These are phyloP conservation scores for Avena atlantica DNA, from an alignment of 176 grass and related monocot species.

Conservation along the genomic window DNA sequence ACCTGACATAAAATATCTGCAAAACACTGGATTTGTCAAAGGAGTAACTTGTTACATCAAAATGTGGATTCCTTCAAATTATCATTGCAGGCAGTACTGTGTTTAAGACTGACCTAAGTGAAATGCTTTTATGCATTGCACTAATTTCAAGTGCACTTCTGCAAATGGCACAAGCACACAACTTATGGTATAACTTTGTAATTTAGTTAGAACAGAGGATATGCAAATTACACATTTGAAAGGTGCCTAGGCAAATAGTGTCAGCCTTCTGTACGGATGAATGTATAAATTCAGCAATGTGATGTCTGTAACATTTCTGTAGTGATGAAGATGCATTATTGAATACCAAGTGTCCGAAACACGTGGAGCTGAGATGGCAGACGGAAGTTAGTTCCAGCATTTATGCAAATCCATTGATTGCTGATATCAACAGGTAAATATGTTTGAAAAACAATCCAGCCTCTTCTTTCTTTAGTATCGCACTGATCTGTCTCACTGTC, in stretches of 20 bases:
- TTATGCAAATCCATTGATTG: constrained; percentile 88
- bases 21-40: constrained; percentile 8
- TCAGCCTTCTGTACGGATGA: background rate
- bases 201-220: constrained; percentile 26
- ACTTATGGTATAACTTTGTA: constrained; percentile 19
- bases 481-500: constrained; percentile 13
- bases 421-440: constrained; percentile 96
- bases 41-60: constrained; percentile 20
- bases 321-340: constrained; percentile 94
- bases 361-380: constrained; percentile 95
- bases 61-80: constrained; percentile 10
- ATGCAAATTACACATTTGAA: constrained; percentile 25
- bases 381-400: constrained; percentile 99
- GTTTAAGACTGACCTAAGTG: constrained; percentile 5
- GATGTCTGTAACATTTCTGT: constrained; percentile 27
- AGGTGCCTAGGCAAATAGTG: constrained; percentile 21
- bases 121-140: constrained; percentile 8
- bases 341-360: constrained; percentile 77
- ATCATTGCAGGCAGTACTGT: background rate
- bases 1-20: background rate
- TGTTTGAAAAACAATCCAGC: constrained; percentile 21
- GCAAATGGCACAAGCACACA: background rate
- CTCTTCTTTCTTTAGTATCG: constrained; percentile 21
- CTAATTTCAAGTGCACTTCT: constrained; percentile 22
- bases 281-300: constrained; percentile 22